These are phyloP conservation scores for Trametes versicolor DNA, from an alignment of 1,284 basidiomycete species.

Conservation along the genomic window DNA sequence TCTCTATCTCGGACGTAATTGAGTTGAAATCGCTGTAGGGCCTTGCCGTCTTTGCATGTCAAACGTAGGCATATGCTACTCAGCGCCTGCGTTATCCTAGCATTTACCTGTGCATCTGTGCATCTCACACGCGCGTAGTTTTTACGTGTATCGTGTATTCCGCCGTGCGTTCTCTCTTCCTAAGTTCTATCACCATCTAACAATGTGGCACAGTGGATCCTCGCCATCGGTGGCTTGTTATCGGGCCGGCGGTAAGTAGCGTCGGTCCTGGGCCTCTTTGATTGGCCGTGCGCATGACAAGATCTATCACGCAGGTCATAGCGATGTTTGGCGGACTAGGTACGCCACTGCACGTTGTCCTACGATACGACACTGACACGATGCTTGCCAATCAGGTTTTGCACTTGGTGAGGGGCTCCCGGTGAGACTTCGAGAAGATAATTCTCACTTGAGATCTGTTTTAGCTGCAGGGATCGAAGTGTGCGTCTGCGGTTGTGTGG, in stretches of 20 bases:
- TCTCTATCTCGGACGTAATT: background rate
- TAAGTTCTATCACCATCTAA: background rate
- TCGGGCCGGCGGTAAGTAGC: conserved; percentile 8
- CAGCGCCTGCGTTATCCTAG: background rate
- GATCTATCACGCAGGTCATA: background rate
- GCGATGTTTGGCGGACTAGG: conserved; percentile 3
- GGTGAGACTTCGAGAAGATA: background rate
- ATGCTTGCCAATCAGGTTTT: background rate
- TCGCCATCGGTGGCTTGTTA: conserved; percentile 10
- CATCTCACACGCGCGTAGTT: background rate
- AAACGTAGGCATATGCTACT: background rate
- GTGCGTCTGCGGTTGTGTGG: background rate
- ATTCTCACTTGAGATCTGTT: background rate
- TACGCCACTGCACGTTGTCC: background rate
- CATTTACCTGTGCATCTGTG: too few relatives aligned
- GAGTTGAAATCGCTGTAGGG: background rate
- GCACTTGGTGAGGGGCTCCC: background rate
- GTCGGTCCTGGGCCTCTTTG: background rate
- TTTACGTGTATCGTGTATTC: conserved; percentile 12
- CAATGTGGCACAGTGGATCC: background rate
- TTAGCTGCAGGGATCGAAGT: background rate
- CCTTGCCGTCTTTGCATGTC: conserved; percentile 12
- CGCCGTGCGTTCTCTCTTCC: background rate
- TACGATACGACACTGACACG: background rate
- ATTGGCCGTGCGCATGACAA: background rate